Evolutionary conservation across 495 filamentous ascomycete genomes (phyloP).

Genomic region (Penicillium angulare): DNA sequence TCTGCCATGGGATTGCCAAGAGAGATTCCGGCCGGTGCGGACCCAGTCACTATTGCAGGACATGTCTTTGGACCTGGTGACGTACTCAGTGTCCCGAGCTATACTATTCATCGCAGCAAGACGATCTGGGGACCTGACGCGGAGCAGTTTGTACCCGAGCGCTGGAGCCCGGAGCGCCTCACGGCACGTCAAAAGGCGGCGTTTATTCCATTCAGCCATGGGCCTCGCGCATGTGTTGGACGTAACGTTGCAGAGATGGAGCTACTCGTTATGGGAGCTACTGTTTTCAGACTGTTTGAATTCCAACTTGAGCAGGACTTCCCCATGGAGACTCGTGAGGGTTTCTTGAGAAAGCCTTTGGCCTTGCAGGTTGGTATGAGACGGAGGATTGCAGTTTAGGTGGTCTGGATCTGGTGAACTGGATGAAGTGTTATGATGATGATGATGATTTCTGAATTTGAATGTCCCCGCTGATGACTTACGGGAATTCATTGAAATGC

Average conservation of each 20-base stretch:
- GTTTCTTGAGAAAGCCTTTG: slow-evolving; percentile 86
- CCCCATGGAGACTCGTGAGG: slow-evolving; percentile 75
- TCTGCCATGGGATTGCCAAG: slow-evolving; percentile 87
- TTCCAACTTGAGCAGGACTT: slow-evolving; percentile 68
- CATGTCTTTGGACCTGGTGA: slow-evolving; percentile 72
- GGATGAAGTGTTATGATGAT: neutral
- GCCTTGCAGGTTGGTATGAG: slow-evolving; percentile 70
- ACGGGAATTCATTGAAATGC: too few species aligned
- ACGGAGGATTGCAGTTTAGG: slow-evolving; percentile 32
- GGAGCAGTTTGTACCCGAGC: slow-evolving; percentile 77
- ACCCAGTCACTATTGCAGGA: slow-evolving; percentile 52
- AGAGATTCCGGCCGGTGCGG: slow-evolving; percentile 62
- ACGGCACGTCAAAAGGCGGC: slow-evolving; percentile 69
- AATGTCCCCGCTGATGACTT: slow-evolving; percentile 14
- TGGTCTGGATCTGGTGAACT: neutral
- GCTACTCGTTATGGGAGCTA: slow-evolving; percentile 74
- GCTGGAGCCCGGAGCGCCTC: slow-evolving; percentile 59
- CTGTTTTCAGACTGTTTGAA: slow-evolving; percentile 73
- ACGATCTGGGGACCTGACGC: slow-evolving; percentile 81
- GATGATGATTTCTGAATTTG: neutral
- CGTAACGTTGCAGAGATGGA: slow-evolving; percentile 94
- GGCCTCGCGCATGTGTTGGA: slow-evolving; percentile 79
- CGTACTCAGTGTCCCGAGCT: slow-evolving; percentile 80
- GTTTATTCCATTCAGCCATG: slow-evolving; percentile 82
- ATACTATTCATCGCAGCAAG: slow-evolving; percentile 80